phyloP scores from a whole-genome alignment of 1,139 yeast genomes.

The Suhomyces bokatorum region DNA sequence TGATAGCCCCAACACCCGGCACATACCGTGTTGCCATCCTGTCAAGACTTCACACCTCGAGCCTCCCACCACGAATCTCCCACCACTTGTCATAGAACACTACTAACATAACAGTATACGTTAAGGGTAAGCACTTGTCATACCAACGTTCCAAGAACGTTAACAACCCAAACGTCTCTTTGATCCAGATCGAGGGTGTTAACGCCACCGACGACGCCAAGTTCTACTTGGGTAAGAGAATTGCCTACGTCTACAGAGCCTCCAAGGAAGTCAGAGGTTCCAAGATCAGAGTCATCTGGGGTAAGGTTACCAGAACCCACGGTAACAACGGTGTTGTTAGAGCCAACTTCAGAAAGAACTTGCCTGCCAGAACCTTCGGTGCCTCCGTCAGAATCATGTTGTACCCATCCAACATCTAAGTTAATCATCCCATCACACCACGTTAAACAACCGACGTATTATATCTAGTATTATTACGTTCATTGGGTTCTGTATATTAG shows the following conservation, averaged over 20 bases:
- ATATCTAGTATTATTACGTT: constrained; percentile 12
- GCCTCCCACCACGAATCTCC: neutral
- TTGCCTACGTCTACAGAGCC: constrained; percentile 99
- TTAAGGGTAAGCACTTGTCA: constrained; percentile 99
- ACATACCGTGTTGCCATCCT: no score
- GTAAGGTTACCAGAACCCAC: constrained; percentile 97
- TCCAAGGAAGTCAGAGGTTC: constrained; percentile 97
- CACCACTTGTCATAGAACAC: constrained; percentile 1
- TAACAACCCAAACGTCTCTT: constrained; percentile 97
- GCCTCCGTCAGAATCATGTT: constrained; percentile 99
- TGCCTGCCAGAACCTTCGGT: constrained; percentile 99
- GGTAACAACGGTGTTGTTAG: constrained; percentile 98
- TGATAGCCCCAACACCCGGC: no score
- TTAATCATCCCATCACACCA: constrained; percentile 11
- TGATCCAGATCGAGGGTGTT: constrained; percentile 97
- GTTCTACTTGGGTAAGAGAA: constrained; percentile 99
- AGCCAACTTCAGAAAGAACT: constrained; percentile 98
- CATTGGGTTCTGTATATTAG: constrained; percentile 15
- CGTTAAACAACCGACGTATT: constrained; percentile 12
- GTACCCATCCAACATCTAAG: constrained; percentile 99
- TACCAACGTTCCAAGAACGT: constrained; percentile 99
- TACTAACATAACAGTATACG: constrained; percentile 83
- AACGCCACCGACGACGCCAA: constrained; percentile 88
- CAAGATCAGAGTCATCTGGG: constrained; percentile 99
- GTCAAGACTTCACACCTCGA: neutral